Percentiles rank a stretch among this genome's conserved stretches.
Evolutionary conservation across 2,329 filamentous ascomycete genomes (phyloP).

Genomic region (Thelonectria rubi): DNA sequence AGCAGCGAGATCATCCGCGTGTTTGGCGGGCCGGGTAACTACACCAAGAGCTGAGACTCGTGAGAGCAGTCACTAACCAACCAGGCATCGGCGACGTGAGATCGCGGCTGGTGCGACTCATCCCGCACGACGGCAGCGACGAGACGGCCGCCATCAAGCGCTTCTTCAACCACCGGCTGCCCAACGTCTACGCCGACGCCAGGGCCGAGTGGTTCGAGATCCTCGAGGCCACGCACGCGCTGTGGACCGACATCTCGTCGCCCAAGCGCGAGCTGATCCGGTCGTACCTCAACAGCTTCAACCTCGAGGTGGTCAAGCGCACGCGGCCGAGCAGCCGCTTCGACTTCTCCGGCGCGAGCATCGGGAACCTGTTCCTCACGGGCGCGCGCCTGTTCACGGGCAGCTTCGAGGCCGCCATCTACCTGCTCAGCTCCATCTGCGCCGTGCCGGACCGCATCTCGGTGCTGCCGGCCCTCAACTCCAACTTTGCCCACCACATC

Average conservation of each 20-base stretch:
- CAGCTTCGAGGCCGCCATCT: constrained; percentile 91
- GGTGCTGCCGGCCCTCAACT: constrained; percentile 91
- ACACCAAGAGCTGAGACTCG: background rate
- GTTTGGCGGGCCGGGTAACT: constrained; percentile 86
- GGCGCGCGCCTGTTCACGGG: constrained; percentile 91
- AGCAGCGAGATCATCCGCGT: constrained; percentile 94
- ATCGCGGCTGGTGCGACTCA: constrained; percentile 83
- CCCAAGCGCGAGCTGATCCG: constrained; percentile 81
- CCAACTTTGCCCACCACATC: constrained; percentile 95
- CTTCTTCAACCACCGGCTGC: constrained; percentile 88
- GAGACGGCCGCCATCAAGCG: constrained; percentile 80
- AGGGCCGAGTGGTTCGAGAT: constrained; percentile 87
- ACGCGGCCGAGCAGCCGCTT: constrained; percentile 77
- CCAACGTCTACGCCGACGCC: constrained; percentile 66
- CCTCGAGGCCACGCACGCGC: constrained; percentile 79
- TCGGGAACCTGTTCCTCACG: constrained; percentile 83
- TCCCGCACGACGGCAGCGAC: constrained; percentile 70
- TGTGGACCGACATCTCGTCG: constrained; percentile 78
- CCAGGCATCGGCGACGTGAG: constrained; percentile 61
- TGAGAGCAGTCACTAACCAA: constrained; percentile 20
- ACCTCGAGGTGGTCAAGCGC: constrained; percentile 81
- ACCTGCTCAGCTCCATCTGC: constrained; percentile 86
- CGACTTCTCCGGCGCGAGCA: constrained; percentile 78
- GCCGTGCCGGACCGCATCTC: constrained; percentile 79
- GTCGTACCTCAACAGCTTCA: constrained; percentile 78